Evolutionary conservation across 2,329 filamentous ascomycete species (phyloP).

Genomic region (Beauveria sp.): DNA sequence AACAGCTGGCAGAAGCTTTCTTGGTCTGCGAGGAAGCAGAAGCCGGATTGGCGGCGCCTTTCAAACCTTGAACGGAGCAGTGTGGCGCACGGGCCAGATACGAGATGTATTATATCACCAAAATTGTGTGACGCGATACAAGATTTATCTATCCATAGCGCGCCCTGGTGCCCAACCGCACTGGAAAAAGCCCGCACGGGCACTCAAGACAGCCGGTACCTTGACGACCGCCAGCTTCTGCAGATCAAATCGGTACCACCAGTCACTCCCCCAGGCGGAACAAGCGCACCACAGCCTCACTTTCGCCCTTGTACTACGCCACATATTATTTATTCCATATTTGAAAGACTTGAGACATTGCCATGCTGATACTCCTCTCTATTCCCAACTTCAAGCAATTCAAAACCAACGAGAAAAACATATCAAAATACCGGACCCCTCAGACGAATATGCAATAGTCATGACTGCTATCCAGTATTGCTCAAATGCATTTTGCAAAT

Average conservation of each 20-base stretch:
- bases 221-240: background rate
- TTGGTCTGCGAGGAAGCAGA: background rate
- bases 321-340: background rate
- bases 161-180: background rate
- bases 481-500: conserved; percentile 9
- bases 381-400: background rate
- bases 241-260: background rate
- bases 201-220: background rate
- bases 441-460: background rate
- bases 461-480: conserved; percentile 6
- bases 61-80: background rate
- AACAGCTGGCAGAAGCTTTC: background rate
- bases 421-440: background rate
- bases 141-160: background rate
- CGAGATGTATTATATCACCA: background rate
- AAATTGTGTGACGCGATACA: conserved; percentile 1
- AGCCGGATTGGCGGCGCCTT: background rate
- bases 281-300: no score
- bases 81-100: background rate
- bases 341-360: background rate
- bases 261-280: background rate
- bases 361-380: background rate
- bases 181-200: background rate
- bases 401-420: background rate
- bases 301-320: background rate